Percentiles rank a stretch among this genome's conserved stretches.
These are phyloP conservation scores for Aspergillus wentii DNA, from an alignment of 495 filamentous ascomycete genomes.

Conservation along the genomic window DNA sequence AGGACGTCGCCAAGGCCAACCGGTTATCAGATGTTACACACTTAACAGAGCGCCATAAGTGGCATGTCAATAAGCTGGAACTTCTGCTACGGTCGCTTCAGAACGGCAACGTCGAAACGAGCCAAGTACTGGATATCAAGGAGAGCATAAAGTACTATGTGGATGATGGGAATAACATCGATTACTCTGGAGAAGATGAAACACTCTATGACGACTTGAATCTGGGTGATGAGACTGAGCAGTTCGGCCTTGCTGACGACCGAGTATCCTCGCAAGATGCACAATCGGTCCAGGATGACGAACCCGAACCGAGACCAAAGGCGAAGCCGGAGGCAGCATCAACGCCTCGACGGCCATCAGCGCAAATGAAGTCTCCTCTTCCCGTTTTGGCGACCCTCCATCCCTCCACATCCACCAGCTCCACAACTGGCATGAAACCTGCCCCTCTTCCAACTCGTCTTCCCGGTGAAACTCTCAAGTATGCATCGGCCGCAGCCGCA, in stretches of 20 bases:
- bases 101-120: slow-evolving; percentile 83
- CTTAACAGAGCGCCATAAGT: slow-evolving; percentile 89
- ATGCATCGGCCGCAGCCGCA: slow-evolving; percentile 92
- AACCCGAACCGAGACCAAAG: slow-evolving; percentile 58
- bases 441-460: slow-evolving; percentile 79
- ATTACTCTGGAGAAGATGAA: slow-evolving; percentile 84
- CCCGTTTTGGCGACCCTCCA: slow-evolving; percentile 80
- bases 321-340: slow-evolving; percentile 40
- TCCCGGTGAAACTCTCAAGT: slow-evolving; percentile 88
- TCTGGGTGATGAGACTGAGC: slow-evolving; percentile 81
- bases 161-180: slow-evolving; percentile 77
- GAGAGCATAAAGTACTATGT: slow-evolving; percentile 95
- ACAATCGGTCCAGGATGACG: slow-evolving; percentile 85
- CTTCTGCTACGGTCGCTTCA: slow-evolving; percentile 83
- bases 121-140: slow-evolving; percentile 79
- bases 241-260: slow-evolving; percentile 80
- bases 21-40: slow-evolving; percentile 80
- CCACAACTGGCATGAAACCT: slow-evolving; percentile 81
- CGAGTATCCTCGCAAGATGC: slow-evolving; percentile 91
- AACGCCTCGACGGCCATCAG: slow-evolving; percentile 70
- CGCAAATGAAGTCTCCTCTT: slow-evolving; percentile 89
- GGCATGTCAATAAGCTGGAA: slow-evolving; percentile 90
- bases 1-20: slow-evolving; percentile 74
- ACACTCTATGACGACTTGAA: slow-evolving; percentile 93
- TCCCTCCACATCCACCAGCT: slow-evolving; percentile 46